Evolutionary conservation across 192 early-diverging fungal genomes (phyloP), one percentile per base, ranked within the genome.

Genomic region (Gamsiella multidivaricata): DNA sequence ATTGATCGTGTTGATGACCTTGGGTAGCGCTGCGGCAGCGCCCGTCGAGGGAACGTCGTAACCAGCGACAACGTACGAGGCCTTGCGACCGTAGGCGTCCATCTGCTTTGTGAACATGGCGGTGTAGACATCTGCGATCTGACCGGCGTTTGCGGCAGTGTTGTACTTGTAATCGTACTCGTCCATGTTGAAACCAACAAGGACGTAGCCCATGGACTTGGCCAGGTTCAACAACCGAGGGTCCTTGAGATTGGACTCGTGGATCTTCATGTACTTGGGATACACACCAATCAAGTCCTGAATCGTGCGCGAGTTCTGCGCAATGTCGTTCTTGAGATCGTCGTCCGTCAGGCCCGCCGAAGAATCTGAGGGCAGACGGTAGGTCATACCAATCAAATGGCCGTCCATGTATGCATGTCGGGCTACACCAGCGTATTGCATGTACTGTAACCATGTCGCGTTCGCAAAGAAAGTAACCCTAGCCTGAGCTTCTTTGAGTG

Each of bases 341-440:
- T 80, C 64, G 28, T 86, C 74, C 10, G 80, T 75, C 51, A 73
- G 41, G 12, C 72, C 69, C 5, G 70, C 22, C 10, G 82, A 80
- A 12, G 70, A 78, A 42, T 86, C 82, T 2, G 74, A 69, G 28
- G 84, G 84, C 0, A 83, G 63, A 26, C 84, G 84, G 60, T 86
- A 86, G 26, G 82, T 86, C 84, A 86, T 86, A 20, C 82, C 84
- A 65, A 86, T 86, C 42, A 83, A 75, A 42, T 86, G 82, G 14
- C 84, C 84, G 34, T 86, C 84, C 50, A 82, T 61, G 53, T 83
- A 83, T n/a, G 84, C 82, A 61, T 83, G 84, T 22, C 83, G 82
- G 33, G 83, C 65, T 39, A 86, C 83, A 52, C 81, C 81, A 14
- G 82, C 82, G 45, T 86, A 86, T 60, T 83, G 84, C 61, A 83